Conservation (phyloP, 75 land plant species). For the Pinus taeda region DNA sequence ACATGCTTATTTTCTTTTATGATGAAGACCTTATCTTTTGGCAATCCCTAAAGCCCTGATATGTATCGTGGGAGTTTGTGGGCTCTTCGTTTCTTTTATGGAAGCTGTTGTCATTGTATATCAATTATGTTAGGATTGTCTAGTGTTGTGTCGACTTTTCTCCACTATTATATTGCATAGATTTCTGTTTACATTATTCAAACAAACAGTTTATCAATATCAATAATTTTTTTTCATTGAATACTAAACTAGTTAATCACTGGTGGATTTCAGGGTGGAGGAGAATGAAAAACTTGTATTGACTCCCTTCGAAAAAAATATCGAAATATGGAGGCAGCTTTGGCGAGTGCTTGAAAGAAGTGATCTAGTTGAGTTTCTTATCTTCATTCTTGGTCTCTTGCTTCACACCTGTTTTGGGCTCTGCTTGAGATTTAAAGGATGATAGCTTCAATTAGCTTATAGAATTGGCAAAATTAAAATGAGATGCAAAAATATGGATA, state of each 20-base stretch:
- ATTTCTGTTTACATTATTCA: neutral
- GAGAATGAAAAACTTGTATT: constrained; percentile 94
- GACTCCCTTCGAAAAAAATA: constrained; percentile 96
- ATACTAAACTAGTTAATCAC: neutral
- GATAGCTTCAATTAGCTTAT: neutral
- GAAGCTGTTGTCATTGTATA: neutral
- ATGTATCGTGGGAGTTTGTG: neutral
- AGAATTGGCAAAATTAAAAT: neutral
- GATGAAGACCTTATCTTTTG: neutral
- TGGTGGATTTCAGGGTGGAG: constrained; percentile 59
- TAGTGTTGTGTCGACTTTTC: too few species aligned
- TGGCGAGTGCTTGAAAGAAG: constrained; percentile 97
- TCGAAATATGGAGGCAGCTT: constrained; percentile 97
- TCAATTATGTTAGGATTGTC: neutral
- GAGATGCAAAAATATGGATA: neutral
- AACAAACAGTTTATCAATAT: neutral
- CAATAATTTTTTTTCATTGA: neutral
- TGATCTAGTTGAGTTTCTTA: constrained; percentile 66
- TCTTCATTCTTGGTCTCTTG: constrained; percentile 11
- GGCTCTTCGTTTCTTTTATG: constrained; percentile 1
- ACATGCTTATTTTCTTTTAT: too few species aligned
- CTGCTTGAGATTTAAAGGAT: neutral
- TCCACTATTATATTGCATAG: neutral
- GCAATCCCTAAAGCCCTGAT: neutral
- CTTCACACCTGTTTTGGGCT: neutral